Percentiles rank a stretch among this genome's conserved stretches.
phyloP scores from a whole-genome alignment of 2,329 filamentous ascomycete species.

The Alternaria tenuissima region DNA sequence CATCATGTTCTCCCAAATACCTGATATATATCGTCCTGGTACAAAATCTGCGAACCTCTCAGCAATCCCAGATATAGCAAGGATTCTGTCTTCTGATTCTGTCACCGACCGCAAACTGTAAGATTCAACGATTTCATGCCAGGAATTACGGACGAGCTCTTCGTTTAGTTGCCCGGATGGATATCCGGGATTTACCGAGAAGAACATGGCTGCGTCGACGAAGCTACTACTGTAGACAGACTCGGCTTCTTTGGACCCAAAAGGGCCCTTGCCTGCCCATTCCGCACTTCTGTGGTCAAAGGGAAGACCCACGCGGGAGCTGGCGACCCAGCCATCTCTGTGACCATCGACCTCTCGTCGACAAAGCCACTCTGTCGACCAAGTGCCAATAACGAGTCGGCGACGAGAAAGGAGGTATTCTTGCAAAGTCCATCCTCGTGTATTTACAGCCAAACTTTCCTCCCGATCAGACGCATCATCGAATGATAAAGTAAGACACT shows the following conservation, averaged over 20 bases:
- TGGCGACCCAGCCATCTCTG: no score
- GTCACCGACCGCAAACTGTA: background rate
- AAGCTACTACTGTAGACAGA: background rate
- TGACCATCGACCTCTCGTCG: accelerated
- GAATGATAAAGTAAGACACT: accelerated
- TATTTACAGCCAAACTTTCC: accelerated
- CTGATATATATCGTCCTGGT: background rate
- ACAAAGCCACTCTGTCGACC: background rate
- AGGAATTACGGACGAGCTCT: accelerated
- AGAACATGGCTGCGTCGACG: background rate
- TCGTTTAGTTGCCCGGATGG: background rate
- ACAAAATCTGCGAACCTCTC: background rate
- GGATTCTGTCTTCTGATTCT: background rate
- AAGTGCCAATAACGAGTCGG: background rate
- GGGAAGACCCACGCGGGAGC: no score
- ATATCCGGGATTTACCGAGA: background rate
- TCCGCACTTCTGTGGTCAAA: accelerated
- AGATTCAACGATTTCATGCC: accelerated
- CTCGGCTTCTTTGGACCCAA: background rate
- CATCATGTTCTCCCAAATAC: background rate
- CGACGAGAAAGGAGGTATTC: background rate
- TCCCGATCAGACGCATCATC: accelerated
- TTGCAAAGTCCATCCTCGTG: background rate
- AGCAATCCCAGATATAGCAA: background rate
- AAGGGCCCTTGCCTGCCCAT: background rate